Base-by-base conservation (phyloP, 305 asterid genomes). In the Withania somnifera region DNA sequence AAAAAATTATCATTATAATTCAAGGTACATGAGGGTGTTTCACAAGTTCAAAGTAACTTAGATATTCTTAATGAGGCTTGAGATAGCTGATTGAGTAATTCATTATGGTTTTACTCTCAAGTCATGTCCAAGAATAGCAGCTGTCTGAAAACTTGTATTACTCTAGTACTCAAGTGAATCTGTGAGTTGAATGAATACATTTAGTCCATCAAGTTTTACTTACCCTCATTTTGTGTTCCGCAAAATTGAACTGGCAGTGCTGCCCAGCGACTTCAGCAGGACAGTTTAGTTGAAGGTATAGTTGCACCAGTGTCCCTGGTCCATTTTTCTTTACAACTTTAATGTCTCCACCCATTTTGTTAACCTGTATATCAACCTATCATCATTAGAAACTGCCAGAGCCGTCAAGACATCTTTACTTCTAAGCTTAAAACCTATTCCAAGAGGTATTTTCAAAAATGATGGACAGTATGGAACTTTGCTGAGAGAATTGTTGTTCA, bases 271-370 rank as follows among this genome's bases (percentile, higher is more conserved):
- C 85, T 78, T 87, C 91, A 47, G 87, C 83, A 56, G 97, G 91
- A 11, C 91, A 80, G 86, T 84, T 87, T 61, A 93, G 94, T 32
- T 83, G 82, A 78, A 95, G 88, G 85, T 87, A 90, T 24, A 95
- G 88, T 85, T 88, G 93, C 97, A 95, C 90, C 77, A 95, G 84
- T 45, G 98, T 93, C 52, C 98, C 98, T 1, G 87, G 90, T 26
- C 93, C 98, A 84, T 84, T 88, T 88, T 95, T 95, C 88, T 90
- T 92, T 40, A 91, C 89, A 82, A 95, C 98, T 86, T 90, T 91
- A 83, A 95, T 95, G 82, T 92, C 98, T 86, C 98, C 98, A 82
- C 95, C 93, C 98, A 95, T 95, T 86, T 92, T 92, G 86, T 92
- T 89, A 45, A 93, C 98, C 98, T 95, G 90, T 84, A 81, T 79